A percentile compares a stretch with the other conserved stretches of the same genome.
These are phyloP conservation scores for Chrysoporthe austroafricana DNA, from an alignment of 2,329 filamentous ascomycete genomes.

Conservation along the genomic window DNA sequence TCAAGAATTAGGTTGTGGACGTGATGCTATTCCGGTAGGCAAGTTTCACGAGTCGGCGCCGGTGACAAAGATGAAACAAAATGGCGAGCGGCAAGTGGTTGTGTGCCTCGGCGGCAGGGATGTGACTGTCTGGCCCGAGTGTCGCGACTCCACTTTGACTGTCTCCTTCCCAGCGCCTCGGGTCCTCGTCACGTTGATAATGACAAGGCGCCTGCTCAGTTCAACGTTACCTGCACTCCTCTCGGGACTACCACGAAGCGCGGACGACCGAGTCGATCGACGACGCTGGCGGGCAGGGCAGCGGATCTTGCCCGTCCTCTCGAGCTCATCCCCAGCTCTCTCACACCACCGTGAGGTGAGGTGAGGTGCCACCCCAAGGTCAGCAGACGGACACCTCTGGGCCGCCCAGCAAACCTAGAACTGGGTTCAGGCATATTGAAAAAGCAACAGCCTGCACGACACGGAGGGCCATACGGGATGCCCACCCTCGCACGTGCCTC, in stretches of 20 bases:
- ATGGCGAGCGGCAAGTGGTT: neutral
- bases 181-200: neutral
- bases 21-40: slow-evolving; percentile 3
- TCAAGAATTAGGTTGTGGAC: neutral
- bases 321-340: no score
- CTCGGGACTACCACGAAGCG: neutral
- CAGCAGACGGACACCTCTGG: neutral
- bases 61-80: slow-evolving; percentile 7
- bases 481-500: neutral
- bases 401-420: neutral
- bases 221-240: neutral
- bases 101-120: neutral
- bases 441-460: neutral
- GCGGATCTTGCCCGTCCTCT: no score
- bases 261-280: neutral
- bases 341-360: neutral
- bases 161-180: neutral
- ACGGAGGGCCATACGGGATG: neutral
- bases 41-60: slow-evolving; percentile 8
- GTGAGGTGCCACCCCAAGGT: neutral
- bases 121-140: neutral
- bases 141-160: neutral
- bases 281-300: no score
- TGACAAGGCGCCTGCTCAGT: neutral
- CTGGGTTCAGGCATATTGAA: neutral